Evolutionary conservation across 2,329 filamentous ascomycete genomes (phyloP).

Genomic region (Ophiosphaerella herpotricha): DNA sequence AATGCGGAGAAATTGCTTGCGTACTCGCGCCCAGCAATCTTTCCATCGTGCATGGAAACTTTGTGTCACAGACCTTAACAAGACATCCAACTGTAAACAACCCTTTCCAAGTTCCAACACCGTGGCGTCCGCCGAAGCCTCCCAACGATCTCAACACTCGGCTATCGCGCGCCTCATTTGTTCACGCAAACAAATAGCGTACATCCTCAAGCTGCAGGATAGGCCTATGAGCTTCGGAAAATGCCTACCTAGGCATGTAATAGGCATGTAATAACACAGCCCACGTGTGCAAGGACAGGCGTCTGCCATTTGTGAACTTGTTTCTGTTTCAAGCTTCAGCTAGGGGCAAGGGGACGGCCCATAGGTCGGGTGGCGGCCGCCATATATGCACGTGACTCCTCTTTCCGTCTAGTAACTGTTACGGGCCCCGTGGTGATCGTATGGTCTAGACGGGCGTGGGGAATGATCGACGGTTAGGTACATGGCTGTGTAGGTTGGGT

Average conservation of each 20-base stretch:
- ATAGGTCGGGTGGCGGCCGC: not conserved
- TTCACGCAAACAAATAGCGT: too few relatives aligned
- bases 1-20: not conserved
- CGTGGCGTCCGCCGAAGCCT: too few relatives aligned
- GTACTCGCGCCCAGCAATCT: not conserved
- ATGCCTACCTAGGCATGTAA: too few relatives aligned
- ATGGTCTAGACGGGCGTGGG: not conserved
- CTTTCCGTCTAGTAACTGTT: not conserved
- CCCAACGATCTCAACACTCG: too few relatives aligned
- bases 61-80: not conserved
- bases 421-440: not conserved
- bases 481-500: conserved; percentile 2
- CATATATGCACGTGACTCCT: not conserved
- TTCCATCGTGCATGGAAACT: not conserved
- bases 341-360: not conserved
- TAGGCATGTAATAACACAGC: too few relatives aligned
- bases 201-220: too few relatives aligned
- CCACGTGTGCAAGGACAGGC: too few relatives aligned
- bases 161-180: too few relatives aligned
- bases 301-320: too few relatives aligned
- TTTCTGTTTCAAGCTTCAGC: not conserved
- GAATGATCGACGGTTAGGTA: conserved; percentile 2
- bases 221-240: too few relatives aligned
- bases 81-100: not conserved
- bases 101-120: too few relatives aligned